Evolutionary conservation across 306 rosid genomes (phyloP).

Genomic region (Prunus persica): DNA sequence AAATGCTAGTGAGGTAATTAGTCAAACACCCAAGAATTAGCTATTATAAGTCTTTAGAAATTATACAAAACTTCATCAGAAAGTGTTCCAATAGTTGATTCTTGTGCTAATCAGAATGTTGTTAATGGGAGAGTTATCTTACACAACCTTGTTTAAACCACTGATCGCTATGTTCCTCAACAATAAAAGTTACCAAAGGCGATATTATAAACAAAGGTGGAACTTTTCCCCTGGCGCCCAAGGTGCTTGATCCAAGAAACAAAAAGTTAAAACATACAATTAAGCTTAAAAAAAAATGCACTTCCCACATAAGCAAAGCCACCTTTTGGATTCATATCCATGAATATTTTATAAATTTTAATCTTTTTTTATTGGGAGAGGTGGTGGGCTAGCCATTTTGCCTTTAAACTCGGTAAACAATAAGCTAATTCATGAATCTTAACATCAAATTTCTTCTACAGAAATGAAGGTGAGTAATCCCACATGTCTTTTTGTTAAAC

Average conservation of each 20-base stretch:
- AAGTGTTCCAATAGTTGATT: neutral
- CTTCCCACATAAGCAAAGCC: neutral
- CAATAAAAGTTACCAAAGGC: neutral
- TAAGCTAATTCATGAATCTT: slow-evolving; percentile 3
- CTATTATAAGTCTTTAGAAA: too few relatives aligned
- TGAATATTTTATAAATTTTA: neutral
- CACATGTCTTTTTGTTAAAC: neutral
- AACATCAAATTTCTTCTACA: slow-evolving; percentile 1
- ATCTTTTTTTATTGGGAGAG: neutral
- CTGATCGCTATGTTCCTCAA: neutral
- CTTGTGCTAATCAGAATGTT: neutral
- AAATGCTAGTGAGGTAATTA: too few relatives aligned
- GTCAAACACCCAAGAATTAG: too few relatives aligned
- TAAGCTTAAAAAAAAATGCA: neutral
- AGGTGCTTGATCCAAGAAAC: slow-evolving; percentile 30
- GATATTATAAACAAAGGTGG: neutral
- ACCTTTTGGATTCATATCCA: slow-evolving; percentile 4
- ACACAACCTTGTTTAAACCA: neutral
- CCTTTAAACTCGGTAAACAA: neutral
- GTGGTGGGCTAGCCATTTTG: neutral
- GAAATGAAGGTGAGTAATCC: neutral
- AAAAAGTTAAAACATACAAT: neutral
- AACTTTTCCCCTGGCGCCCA: slow-evolving; percentile 4
- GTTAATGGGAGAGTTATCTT: neutral
- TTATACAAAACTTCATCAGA: neutral